Base-by-base conservation (phyloP, 169 alveolate species). In the Plasmodium knowlesi region DNA sequence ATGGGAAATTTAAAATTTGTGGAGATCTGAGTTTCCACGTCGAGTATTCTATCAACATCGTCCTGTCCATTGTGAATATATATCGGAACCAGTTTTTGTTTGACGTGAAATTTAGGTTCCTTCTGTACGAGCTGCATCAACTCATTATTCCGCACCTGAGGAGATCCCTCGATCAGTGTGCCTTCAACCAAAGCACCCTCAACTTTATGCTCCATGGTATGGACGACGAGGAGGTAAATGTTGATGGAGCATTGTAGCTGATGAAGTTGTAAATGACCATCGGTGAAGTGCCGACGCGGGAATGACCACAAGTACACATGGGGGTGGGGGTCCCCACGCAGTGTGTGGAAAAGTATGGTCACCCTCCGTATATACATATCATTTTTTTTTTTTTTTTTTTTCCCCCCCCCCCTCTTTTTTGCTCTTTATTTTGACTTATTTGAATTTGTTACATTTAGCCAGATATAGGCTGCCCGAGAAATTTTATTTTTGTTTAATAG, bases 81-180 rank as follows among this genome's bases (percentile, higher is more conserved):
- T 91, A 91, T 37, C 83, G 95, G 74, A 91, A 91, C 74, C 95
- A 91, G 30, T 82, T 91, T 14, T 9, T 91, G 16, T 91, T 91
- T 71, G 95, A 91, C 39, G 34, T 37, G 2, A 91, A 91, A 46
- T 91, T 91, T 12, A 43, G 95, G 41, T 91, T 91, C 57, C 92
- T 81, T 30, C 79, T 91, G 1, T 91, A 82, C 43, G 92, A 91
- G 39, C 57, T 91, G 43, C 91, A 91, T 9, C 86, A 82, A 32
- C 34, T 91, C 34, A 91, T 91, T 16, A 70, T 32, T 1, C 95
- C 95, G 0, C 76, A 91, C 28, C 50, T 91, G 25, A 80, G 50
- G 83, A 81, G 57, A 12, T 71, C 79, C 25, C 85, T 72, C 9
- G 95, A 91, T 0, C 41, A 43, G 54, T 91, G 95, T 50, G 34